Evolutionary conservation across 1,139 yeast genomes (phyloP).

Genomic region (Protomyces lactucae-debilis): DNA sequence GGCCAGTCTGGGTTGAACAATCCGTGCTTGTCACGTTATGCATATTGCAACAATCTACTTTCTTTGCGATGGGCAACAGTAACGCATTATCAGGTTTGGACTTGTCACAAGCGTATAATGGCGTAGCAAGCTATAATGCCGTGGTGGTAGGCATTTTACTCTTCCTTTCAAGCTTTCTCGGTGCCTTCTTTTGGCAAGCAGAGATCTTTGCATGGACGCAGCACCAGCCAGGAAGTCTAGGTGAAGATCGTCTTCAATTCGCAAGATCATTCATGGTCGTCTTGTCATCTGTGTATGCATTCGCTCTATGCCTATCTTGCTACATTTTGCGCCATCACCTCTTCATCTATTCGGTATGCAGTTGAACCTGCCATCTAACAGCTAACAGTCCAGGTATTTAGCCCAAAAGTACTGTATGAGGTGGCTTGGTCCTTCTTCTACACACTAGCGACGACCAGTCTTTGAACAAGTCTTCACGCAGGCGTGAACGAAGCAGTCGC

Average conservation of each 20-base stretch:
- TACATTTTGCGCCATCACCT: slow-evolving; percentile 71
- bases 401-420: slow-evolving; percentile 81
- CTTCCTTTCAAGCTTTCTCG: slow-evolving; percentile 75
- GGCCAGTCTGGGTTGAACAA: slow-evolving; percentile 32
- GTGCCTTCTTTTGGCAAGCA: slow-evolving; percentile 66
- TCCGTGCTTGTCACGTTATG: slow-evolving; percentile 36
- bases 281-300: slow-evolving; percentile 57
- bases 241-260: not conserved
- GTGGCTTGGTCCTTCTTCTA: slow-evolving; percentile 57
- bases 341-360: slow-evolving; percentile 78
- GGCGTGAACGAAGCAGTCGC: slow-evolving; percentile 43
- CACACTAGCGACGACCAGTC: not conserved
- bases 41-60: slow-evolving; percentile 64
- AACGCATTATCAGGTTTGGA: slow-evolving; percentile 90
- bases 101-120: slow-evolving; percentile 86
- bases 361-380: not conserved
- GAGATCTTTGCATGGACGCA: slow-evolving; percentile 42
- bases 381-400: slow-evolving; percentile 47
- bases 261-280: slow-evolving; percentile 45
- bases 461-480: not conserved
- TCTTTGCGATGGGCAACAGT: slow-evolving; percentile 85
- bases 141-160: slow-evolving; percentile 72
- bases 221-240: slow-evolving; percentile 24
- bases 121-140: slow-evolving; percentile 64
- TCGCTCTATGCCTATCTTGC: slow-evolving; percentile 56